Base-by-base conservation (phyloP, 1,284 basidiomycete species). In the Gymnopus androsaceus region DNA sequence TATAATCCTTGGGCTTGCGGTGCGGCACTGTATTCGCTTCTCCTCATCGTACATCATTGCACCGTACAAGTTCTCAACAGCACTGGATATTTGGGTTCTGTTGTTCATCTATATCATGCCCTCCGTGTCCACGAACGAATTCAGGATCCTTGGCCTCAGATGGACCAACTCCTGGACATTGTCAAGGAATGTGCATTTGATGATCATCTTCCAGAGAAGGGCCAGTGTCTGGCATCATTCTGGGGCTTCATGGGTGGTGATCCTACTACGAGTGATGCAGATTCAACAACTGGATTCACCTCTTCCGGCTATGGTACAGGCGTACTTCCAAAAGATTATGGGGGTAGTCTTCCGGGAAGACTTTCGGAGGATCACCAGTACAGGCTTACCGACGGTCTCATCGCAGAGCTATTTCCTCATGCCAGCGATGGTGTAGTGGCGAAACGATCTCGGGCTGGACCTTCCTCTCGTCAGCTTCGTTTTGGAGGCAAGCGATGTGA, bases 401-500 rank as follows among this genome's bases (percentile, higher is more conserved):
- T 28, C 28, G 28, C 44, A 14, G n/a, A 46, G 44, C n/a, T 44
- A 30, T 46, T 31, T 17, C 28, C 44, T 31, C 28, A 31, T 28
- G 15, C 11, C 5, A 27, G 27, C 11, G 28, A 46, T 14, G 6
- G 25, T 28, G 5, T 15, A 7, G 27, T 44, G 7, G 41, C 23
- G 5, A 23, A n/a, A 44, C 41, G 41, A 21, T 21, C 23, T 27
- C 41, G 23, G 23, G 17, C 9, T n/a, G 41, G 41, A 21, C 7
- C n/a, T 44, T 3, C 41, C n/a, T 27, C 41, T n/a, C 41, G n/a
- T 27, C 41, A 21, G 11, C 23, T 44, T 11, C 41, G 23, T 23
- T 44, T 44, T n/a, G 23, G 41, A 44, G 41, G 41, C 41, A 44
- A 44, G n/a, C 23, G 41, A 44, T 44, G 41, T 27, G 41, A 44